Percentiles rank a stretch among this genome's conserved stretches.
Conservation (phyloP, 768 basidiomycete species). For the Rhizopogon roseolus region DNA sequence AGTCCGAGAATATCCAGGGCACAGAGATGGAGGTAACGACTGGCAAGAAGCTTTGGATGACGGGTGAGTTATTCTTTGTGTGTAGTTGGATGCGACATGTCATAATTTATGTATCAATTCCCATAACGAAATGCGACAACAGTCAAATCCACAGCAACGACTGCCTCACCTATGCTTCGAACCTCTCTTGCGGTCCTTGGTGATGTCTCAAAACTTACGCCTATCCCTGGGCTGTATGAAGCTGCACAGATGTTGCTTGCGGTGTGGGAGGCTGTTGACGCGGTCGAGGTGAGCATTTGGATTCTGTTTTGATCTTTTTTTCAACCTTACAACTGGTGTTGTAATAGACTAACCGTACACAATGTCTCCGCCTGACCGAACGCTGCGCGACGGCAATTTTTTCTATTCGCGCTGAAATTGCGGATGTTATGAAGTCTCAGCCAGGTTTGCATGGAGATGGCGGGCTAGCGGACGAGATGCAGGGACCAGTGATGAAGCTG, state of each 20-base stretch:
- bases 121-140: no score
- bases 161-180: background rate
- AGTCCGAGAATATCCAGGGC: background rate
- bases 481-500: constrained; percentile 44
- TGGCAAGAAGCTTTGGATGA: background rate
- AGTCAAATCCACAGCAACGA: background rate
- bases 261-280: constrained; percentile 63
- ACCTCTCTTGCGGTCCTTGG: background rate
- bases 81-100: background rate
- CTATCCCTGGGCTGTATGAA: constrained; percentile 49
- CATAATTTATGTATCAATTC: background rate
- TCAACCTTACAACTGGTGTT: background rate
- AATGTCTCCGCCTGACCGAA: constrained; percentile 66
- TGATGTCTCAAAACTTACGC: constrained; percentile 35
- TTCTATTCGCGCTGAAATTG: constrained; percentile 58
- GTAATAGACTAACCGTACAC: constrained; percentile 57
- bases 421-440: constrained; percentile 32
- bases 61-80: background rate
- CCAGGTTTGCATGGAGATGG: constrained; percentile 6
- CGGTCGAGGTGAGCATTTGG: constrained; percentile 49
- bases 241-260: constrained; percentile 49
- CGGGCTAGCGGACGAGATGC: constrained; percentile 43
- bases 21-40: background rate
- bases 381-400: constrained; percentile 66
- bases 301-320: background rate